Conservation (phyloP, 2,329 filamentous ascomycete species). For the Neopestalotiopsis rosae region DNA sequence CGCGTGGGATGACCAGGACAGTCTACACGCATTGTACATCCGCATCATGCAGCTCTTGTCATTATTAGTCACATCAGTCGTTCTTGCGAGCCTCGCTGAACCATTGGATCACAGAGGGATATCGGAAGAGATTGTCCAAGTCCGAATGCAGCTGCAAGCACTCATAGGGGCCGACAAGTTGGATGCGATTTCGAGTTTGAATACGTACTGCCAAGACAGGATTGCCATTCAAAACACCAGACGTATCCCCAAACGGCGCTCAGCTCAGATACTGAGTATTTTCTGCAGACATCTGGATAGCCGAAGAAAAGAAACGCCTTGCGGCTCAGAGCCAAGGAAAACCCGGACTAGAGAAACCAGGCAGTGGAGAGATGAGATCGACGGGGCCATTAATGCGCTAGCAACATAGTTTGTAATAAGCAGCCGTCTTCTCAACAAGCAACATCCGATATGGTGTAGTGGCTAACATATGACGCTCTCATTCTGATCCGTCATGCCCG, state of each 20-base stretch:
- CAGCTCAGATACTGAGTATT: no score
- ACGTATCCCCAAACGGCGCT: no score
- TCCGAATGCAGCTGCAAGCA: background rate
- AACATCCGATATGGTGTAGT: constrained; percentile 41
- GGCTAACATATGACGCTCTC: constrained; percentile 43
- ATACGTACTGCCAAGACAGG: no score
- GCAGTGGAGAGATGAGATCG: no score
- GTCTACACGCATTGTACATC: background rate
- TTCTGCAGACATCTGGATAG: no score
- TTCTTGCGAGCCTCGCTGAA: background rate
- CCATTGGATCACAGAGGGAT: no score
- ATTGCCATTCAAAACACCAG: no score
- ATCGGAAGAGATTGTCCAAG: background rate
- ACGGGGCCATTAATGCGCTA: background rate
- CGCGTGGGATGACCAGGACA: background rate
- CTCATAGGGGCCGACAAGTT: no score
- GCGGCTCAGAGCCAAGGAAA: no score
- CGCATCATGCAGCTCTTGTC: background rate
- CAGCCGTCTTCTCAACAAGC: background rate
- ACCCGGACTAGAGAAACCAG: no score
- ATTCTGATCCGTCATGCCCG: constrained; percentile 31
- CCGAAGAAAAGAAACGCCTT: no score
- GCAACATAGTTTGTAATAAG: background rate
- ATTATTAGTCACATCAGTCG: background rate
- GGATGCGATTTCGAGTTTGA: no score